These are phyloP conservation scores for Penicillium mononematosum DNA, from an alignment of 495 filamentous ascomycete genomes.

Conservation along the genomic window DNA sequence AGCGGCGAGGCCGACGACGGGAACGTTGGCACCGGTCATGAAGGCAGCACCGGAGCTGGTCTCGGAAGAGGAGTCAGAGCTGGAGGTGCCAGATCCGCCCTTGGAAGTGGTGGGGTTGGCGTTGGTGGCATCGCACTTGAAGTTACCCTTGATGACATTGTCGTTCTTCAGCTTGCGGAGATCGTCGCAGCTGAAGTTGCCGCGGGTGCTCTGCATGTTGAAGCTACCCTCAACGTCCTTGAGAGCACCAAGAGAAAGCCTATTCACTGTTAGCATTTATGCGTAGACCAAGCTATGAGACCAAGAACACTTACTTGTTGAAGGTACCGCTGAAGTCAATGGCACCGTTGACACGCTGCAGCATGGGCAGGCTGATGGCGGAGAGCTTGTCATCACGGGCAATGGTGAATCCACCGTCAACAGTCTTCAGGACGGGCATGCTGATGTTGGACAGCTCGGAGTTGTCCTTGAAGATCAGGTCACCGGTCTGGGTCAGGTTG, in stretches of 20 bases:
- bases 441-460: conserved; percentile 70
- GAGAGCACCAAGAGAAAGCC: conserved; percentile 66
- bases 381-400: conserved; percentile 79
- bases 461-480: conserved; percentile 81
- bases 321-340: conserved; percentile 88
- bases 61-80: conserved; percentile 32
- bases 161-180: conserved; percentile 46
- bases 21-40: conserved; percentile 40
- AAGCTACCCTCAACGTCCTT: conserved; percentile 80
- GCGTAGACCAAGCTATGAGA: not conserved
- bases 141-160: conserved; percentile 61
- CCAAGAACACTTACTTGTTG: conserved; percentile 61
- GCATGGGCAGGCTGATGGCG: conserved; percentile 62
- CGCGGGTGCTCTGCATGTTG: conserved; percentile 71
- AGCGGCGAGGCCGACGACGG: conserved; percentile 45
- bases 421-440: conserved; percentile 60
- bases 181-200: conserved; percentile 55
- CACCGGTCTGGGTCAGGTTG: conserved; percentile 76
- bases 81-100: conserved; percentile 44
- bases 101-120: conserved; percentile 40
- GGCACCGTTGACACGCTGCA: conserved; percentile 75
- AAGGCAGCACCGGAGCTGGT: conserved; percentile 44
- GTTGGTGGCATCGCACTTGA: conserved; percentile 51
- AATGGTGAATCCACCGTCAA: conserved; percentile 78
- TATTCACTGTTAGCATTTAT: conserved; percentile 35